Evolutionary conservation across 1,139 yeast genomes (phyloP).

Genomic region (Geotrichum reessii): DNA sequence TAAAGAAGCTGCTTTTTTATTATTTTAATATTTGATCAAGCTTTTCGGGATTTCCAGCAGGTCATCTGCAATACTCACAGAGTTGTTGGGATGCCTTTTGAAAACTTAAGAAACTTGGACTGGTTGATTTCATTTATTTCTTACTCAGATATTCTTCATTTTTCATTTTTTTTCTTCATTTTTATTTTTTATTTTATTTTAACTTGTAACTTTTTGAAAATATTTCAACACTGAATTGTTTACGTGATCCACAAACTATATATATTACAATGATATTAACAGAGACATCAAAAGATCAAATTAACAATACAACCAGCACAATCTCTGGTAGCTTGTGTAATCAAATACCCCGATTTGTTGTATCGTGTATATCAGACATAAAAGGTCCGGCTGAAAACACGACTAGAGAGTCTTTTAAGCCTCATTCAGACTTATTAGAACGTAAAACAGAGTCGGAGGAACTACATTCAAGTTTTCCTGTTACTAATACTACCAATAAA

Average conservation of each 20-base stretch:
- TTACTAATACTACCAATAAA: neutral
- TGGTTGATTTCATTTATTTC: too few species aligned
- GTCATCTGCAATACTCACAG: neutral
- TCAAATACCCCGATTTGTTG: neutral
- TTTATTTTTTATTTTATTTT: neutral
- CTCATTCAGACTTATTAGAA: neutral
- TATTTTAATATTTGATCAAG: neutral
- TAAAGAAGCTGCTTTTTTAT: neutral
- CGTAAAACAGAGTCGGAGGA: neutral
- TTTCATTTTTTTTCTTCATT: neutral
- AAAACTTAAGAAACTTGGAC: neutral
- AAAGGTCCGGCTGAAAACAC: neutral
- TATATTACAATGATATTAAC: neutral
- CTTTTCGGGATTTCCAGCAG: neutral
- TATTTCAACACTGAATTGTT: neutral
- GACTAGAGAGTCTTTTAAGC: neutral
- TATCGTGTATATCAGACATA: neutral
- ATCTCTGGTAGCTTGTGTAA: neutral
- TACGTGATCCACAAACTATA: neutral
- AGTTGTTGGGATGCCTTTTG: neutral
- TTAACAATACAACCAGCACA: neutral
- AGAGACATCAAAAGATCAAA: neutral
- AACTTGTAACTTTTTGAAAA: too few species aligned
- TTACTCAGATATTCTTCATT: too few species aligned
- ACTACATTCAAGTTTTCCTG: neutral